Evolutionary conservation across 2,329 filamentous ascomycete genomes (phyloP).

Genomic region (Xylariaceae sp.): DNA sequence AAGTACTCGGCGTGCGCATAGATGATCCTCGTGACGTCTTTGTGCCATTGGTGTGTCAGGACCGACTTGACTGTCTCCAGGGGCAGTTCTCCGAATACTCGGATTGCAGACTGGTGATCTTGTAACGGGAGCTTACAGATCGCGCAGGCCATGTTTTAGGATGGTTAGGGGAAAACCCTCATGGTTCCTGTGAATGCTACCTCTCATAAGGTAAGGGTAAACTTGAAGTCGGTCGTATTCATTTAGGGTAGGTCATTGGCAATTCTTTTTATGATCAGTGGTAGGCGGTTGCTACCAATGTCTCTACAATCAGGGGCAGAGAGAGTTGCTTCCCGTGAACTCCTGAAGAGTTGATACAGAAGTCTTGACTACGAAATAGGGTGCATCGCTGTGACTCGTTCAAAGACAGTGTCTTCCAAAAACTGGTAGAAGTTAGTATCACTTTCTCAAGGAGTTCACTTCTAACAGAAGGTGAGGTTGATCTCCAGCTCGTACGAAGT

Average conservation of each 20-base stretch:
- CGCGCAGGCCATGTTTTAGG: slow-evolving; percentile 11
- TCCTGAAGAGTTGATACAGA: not conserved
- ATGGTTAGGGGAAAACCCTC: not conserved
- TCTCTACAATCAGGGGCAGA: not conserved
- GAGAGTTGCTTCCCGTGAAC: not conserved
- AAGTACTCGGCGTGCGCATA: slow-evolving; percentile 27
- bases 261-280: not conserved
- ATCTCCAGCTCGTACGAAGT: no score
- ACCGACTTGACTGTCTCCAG: slow-evolving; percentile 23
- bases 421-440: not conserved
- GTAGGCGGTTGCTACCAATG: not conserved
- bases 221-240: no score
- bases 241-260: no score
- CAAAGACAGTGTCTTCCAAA: not conserved
- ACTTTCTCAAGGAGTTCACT: no score
- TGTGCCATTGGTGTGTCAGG: slow-evolving; percentile 27
- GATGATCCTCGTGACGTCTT: slow-evolving; percentile 23
- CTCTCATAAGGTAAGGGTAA: no score
- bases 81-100: slow-evolving; percentile 23
- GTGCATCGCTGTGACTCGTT: not conserved
- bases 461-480: no score
- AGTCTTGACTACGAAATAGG: slow-evolving; percentile 5
- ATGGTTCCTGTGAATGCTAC: not conserved
- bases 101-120: slow-evolving; percentile 22
- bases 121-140: slow-evolving; percentile 14